Evolutionary conservation across 495 filamentous ascomycete species (phyloP).

Genomic region (Hyaloscypha hepaticicola): DNA sequence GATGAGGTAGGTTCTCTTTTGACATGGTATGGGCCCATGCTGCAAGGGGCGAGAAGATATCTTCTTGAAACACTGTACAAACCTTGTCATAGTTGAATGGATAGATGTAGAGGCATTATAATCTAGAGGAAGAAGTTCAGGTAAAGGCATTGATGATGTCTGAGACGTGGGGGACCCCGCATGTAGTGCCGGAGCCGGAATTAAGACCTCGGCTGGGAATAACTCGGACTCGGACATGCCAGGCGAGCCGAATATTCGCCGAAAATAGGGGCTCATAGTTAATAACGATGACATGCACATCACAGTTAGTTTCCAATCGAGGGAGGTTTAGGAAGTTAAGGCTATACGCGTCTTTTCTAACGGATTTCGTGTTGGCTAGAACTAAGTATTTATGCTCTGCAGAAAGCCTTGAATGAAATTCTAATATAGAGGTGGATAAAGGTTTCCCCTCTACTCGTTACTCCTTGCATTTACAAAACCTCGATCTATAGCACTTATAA

Average conservation of each 20-base stretch:
- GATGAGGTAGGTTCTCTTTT: conserved; percentile 2
- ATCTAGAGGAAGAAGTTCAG: not conserved
- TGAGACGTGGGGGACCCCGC: conserved; percentile 5
- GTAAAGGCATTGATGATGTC: not conserved
- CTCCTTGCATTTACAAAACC: too few species aligned
- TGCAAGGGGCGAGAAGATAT: too few species aligned
- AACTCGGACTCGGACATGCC: not conserved
- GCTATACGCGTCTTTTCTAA: too few species aligned
- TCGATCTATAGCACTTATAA: too few species aligned
- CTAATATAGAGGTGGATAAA: too few species aligned
- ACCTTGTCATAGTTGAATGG: not conserved
- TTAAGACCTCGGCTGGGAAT: conserved; percentile 7
- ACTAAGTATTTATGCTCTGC: too few species aligned
- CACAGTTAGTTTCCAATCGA: too few species aligned
- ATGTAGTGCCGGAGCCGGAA: conserved; percentile 2
- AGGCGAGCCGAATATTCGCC: not conserved
- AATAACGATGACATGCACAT: too few species aligned
- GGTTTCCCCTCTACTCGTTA: too few species aligned
- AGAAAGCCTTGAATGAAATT: too few species aligned
- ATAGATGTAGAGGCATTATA: not conserved
- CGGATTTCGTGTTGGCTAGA: too few species aligned
- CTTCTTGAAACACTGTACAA: not conserved
- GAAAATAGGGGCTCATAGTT: not conserved
- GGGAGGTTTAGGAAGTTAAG: too few species aligned
- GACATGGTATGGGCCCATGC: not conserved